Conservation (phyloP, 176 grass and related monocot species). For the Leersia perrieri region DNA sequence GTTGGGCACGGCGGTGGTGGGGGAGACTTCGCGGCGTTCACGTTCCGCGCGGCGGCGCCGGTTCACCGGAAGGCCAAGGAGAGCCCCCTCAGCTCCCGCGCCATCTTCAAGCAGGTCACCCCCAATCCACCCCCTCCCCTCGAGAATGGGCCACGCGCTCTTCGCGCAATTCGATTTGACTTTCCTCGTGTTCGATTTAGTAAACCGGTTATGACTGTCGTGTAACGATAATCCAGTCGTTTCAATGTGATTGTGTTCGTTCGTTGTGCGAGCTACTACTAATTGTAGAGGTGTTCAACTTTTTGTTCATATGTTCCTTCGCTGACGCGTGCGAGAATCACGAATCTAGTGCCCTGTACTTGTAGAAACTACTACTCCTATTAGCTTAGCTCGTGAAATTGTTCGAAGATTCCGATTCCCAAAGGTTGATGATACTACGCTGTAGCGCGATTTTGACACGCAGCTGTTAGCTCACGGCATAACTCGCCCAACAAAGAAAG, state of each 20-base stretch:
- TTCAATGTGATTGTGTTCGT: background rate
- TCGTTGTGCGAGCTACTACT: background rate
- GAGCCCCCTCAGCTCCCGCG: constrained; percentile 76
- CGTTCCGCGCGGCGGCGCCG: constrained; percentile 64
- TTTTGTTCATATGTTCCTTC: too few relatives aligned
- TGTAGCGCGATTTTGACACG: background rate
- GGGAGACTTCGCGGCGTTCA: constrained; percentile 43
- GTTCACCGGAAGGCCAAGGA: constrained; percentile 68
- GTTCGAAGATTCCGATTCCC: background rate
- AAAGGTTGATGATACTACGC: too few relatives aligned
- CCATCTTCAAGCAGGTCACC: constrained; percentile 88
- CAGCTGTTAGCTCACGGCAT: background rate
- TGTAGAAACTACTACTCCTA: background rate
- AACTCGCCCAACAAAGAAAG: background rate
- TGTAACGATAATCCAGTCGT: background rate
- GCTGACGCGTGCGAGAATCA: background rate
- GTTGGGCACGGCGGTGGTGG: background rate
- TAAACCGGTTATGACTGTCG: background rate
- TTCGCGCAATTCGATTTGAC: background rate
- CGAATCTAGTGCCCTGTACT: background rate
- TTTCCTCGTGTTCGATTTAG: background rate
- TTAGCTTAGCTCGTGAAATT: background rate
- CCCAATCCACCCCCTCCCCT: too few relatives aligned
- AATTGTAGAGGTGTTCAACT: too few relatives aligned
- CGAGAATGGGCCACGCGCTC: background rate